phyloP scores from a whole-genome alignment of 306 rosid genomes.

The Corylus heterophylla region DNA sequence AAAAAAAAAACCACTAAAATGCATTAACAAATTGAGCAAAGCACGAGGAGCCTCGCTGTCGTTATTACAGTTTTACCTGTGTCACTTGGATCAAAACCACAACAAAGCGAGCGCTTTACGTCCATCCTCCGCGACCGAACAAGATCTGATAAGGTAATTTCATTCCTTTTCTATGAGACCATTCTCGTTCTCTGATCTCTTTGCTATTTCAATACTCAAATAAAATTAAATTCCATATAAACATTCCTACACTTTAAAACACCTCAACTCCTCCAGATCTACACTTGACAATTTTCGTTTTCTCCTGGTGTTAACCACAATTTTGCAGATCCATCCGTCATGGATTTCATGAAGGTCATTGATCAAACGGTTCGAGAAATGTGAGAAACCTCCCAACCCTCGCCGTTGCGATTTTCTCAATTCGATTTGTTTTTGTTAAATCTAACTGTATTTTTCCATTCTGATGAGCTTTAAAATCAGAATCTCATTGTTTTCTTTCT shows the following conservation, averaged over 20 bases:
- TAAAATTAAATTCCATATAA: too few species aligned
- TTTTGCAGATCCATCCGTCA: conserved; percentile 55
- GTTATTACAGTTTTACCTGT: too few species aligned
- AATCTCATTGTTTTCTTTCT: conserved; percentile 13
- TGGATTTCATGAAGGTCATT: conserved; percentile 99
- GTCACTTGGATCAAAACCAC: too few species aligned
- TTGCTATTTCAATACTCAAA: background rate
- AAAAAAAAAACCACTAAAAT: too few species aligned
- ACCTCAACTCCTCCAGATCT: background rate
- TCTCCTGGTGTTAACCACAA: background rate
- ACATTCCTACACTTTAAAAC: background rate
- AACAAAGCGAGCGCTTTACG: background rate
- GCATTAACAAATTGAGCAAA: too few species aligned
- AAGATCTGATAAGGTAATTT: background rate
- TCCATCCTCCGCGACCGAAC: background rate
- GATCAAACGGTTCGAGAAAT: conserved; percentile 99
- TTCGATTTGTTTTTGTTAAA: background rate
- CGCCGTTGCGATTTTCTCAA: conserved; percentile 18
- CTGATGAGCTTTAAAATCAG: conserved; percentile 10
- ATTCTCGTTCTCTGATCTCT: background rate
- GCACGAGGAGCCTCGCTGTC: too few species aligned
- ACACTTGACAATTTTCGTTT: background rate
- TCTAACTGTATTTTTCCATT: background rate
- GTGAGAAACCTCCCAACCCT: conserved; percentile 40
- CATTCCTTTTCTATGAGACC: background rate